Base-by-base conservation (phyloP, 2,329 filamentous ascomycete species). In the Trichoderma koningii region DNA sequence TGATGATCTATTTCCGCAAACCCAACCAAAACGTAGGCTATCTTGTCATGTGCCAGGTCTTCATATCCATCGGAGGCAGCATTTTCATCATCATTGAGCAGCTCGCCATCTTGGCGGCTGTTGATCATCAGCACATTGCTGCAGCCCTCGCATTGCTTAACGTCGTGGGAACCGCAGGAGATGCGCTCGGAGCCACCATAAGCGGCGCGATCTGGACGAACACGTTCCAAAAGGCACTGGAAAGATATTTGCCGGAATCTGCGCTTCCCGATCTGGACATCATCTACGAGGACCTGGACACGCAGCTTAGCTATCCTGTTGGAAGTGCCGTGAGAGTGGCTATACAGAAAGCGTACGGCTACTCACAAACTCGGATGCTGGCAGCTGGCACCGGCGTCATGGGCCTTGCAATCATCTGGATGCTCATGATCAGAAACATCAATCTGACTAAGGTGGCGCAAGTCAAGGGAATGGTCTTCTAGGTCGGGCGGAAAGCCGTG, bases 61-160 rank as follows among this genome's bases (percentile, higher is more conserved):
- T 85, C 55, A 80, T 86, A 66, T 82, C 83, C 7, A 76, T 83
- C 15, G 83, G 76, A 14, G 83, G 79, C 30, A 82, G 81, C 66
- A 83, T 85, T 73, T 84, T 84, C 69, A 84, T 83, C 14, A 69
- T 84, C 19, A 79, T 80, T 63, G 77, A 84, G 68, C 82, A 88
- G 66, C 82, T 89, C 68, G 83, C 85, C 5, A 81, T 87, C 47
- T 83, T 88, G 73, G 79, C 83, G 0, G 80, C 82, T 3, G 81
- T 82, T 17, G 80, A 80, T 65, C 84, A 86, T 57, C 79, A 83
- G 59, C 79, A 85, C 48, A 77, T 86, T 5, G 83, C 85, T 28
- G 80, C 80, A 4, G 78, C 76, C 1, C 76, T 84, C 21, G 80
- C 81, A 0, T 70, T 83, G 21, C 71, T 83, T 1, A 77, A 77